Evolutionary conservation across 2,329 filamentous ascomycete species (phyloP).

Genomic region (Escovopsis sp.): DNA sequence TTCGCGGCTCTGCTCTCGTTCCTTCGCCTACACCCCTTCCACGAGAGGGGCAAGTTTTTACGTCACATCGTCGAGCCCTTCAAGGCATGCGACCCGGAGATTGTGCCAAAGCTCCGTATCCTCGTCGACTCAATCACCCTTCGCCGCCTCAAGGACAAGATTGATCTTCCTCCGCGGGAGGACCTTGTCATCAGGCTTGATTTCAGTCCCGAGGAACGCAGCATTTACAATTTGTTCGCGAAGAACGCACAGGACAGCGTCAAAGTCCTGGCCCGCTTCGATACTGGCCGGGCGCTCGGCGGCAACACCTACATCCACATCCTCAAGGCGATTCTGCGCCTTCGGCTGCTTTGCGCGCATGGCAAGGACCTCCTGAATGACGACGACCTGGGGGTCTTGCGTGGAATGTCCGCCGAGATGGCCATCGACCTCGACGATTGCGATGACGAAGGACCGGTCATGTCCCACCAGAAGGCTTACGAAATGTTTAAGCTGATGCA

Average conservation of each 20-base stretch:
- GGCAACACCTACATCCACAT: conserved; percentile 91
- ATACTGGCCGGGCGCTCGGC: conserved; percentile 49
- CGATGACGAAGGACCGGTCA: conserved; percentile 40
- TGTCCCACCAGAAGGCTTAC: conserved; percentile 61
- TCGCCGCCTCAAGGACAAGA: conserved; percentile 79
- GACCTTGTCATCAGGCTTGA: conserved; percentile 60
- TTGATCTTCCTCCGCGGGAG: conserved; percentile 59
- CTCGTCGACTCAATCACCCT: conserved; percentile 91
- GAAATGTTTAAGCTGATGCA: conserved; percentile 74
- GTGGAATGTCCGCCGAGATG: conserved; percentile 68
- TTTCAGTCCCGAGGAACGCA: conserved; percentile 60
- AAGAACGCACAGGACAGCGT: conserved; percentile 69
- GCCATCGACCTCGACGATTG: conserved; percentile 83
- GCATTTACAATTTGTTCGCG: conserved; percentile 73
- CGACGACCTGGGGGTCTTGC: conserved; percentile 64
- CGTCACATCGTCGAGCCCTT: conserved; percentile 73
- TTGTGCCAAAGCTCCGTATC: conserved; percentile 70
- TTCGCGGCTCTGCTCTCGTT: conserved; percentile 78
- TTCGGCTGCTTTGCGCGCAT: conserved; percentile 83
- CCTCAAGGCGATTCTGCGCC: conserved; percentile 73
- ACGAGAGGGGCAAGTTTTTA: conserved; percentile 60
- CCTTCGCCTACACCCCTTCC: conserved; percentile 69
- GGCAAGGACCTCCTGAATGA: conserved; percentile 81
- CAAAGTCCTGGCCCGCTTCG: conserved; percentile 48
- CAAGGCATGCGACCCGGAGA: conserved; percentile 70